Evolutionary conservation across 2,329 filamentous ascomycete genomes (phyloP), one percentile per base, ranked within the genome.

Genomic region (Diaporthe ilicicola): DNA sequence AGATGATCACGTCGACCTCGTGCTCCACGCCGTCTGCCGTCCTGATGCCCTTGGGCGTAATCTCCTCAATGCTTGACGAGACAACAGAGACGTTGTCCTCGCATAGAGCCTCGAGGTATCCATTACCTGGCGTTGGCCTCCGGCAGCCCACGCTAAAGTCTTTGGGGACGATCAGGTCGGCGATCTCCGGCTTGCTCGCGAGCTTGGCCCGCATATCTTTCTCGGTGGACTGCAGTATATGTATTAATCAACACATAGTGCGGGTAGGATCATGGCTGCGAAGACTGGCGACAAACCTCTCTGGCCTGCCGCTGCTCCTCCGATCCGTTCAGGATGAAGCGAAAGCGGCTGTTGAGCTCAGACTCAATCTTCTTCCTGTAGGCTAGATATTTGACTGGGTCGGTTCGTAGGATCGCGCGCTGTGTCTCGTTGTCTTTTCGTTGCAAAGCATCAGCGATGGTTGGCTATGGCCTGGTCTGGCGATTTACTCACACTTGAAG

Each of bases 161-260:
- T 50, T 77, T 77, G 13, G 82, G 83, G 37, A 81, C 81, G 13
- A 88, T 82, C 54, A 83, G 79, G 17, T 84, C 78, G 1, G 80
- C 78, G 3, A 88, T 76, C 17, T 84, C 81, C 1, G 84, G 81
- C 46, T 84, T 80, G 7, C 79, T 76, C 4, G 76, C 75, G 2
- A 87, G 77, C 9, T 83, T 81, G 17, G 79, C 67, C 12, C 81
- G 76, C 85, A 87, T 87, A 48, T 85, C 72, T 32, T 70, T 69
- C 61, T 66, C 70, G 80, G 78, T 12, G 32, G 53, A 66, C 62
- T 66, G 5, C 9, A 50, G 22, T 4, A 13, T 2, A 50, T 24
- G 3, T 17, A 4, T 2, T 39, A 2, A 4, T 62, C 17, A n/a
- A 2, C 9, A n/a, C n/a, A n/a, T n/a, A n/a, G n/a, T n/a, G n/a